Conservation (phyloP, 257 asterid genomes). For the Solanum stenotomum region DNA sequence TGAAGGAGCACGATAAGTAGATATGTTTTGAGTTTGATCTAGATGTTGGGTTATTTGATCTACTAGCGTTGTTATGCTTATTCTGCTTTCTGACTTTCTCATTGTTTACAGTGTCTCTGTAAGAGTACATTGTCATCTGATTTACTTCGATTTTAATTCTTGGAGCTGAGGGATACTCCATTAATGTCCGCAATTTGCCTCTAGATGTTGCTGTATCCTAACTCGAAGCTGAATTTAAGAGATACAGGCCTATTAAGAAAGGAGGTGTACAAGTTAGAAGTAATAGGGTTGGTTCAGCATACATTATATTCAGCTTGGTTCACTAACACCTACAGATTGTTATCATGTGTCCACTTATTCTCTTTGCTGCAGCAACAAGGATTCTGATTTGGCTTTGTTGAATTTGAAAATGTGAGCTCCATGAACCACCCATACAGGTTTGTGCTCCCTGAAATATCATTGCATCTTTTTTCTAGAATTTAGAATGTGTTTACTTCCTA, state of each 20-base stretch:
- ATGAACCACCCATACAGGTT: constrained; percentile 73
- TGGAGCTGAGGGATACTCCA: constrained; percentile 70
- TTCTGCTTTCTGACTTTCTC: background rate
- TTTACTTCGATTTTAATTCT: constrained; percentile 1
- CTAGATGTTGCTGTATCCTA: constrained; percentile 41
- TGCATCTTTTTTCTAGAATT: background rate
- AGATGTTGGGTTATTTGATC: background rate
- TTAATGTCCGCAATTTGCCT: constrained; percentile 75
- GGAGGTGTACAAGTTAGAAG: constrained; percentile 86
- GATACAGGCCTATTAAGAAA: constrained; percentile 62
- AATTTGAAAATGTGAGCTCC: constrained; percentile 58
- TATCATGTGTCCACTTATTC: background rate
- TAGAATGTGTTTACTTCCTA: background rate
- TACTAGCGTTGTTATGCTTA: background rate
- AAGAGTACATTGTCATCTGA: background rate
- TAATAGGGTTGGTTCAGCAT: constrained; percentile 44
- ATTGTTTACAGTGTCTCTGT: background rate
- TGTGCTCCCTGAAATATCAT: constrained; percentile 1
- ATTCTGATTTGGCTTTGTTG: constrained; percentile 88
- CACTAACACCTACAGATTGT: background rate
- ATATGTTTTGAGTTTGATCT: background rate
- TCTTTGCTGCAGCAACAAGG: constrained; percentile 50
- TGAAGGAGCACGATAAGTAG: background rate
- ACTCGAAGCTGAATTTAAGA: constrained; percentile 66
- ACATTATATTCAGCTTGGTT: background rate